Conservation (phyloP, 139 green algal species). For the Closterium sp. region DNA sequence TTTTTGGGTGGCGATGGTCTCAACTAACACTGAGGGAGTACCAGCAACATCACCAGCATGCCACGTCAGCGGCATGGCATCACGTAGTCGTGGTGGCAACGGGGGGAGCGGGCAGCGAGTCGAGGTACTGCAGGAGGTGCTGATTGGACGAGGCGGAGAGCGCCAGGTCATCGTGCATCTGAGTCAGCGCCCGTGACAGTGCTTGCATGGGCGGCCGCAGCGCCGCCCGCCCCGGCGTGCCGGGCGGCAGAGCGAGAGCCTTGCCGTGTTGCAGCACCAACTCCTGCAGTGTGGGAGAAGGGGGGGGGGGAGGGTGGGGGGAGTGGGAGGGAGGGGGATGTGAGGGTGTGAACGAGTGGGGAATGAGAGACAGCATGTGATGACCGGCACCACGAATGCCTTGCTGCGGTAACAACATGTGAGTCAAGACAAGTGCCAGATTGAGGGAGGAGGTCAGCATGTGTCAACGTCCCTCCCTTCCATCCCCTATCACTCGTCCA, state of each 20-base stretch:
- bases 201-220: conserved; percentile 24
- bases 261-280: conserved; percentile 12
- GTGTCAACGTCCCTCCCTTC: too few species aligned
- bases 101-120: not conserved
- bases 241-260: not conserved
- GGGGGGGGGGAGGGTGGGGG: not conserved
- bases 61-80: not conserved
- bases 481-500: not conserved
- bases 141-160: conserved; percentile 12
- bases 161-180: conserved; percentile 46
- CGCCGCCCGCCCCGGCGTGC: not conserved
- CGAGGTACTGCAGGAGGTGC: conserved; percentile 45
- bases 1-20: too few species aligned
- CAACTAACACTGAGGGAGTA: too few species aligned
- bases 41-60: not conserved
- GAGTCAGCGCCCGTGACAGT: conserved; percentile 22
- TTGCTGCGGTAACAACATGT: not conserved
- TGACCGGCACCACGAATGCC: not conserved
- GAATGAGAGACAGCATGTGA: not conserved
- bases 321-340: not conserved
- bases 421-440: not conserved
- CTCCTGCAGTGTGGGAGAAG: not conserved
- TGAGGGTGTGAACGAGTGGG: not conserved
- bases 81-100: not conserved
- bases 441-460: not conserved